Conservation (phyloP, 495 filamentous ascomycete genomes). For the Paragyromitra xinjiangensis region DNA sequence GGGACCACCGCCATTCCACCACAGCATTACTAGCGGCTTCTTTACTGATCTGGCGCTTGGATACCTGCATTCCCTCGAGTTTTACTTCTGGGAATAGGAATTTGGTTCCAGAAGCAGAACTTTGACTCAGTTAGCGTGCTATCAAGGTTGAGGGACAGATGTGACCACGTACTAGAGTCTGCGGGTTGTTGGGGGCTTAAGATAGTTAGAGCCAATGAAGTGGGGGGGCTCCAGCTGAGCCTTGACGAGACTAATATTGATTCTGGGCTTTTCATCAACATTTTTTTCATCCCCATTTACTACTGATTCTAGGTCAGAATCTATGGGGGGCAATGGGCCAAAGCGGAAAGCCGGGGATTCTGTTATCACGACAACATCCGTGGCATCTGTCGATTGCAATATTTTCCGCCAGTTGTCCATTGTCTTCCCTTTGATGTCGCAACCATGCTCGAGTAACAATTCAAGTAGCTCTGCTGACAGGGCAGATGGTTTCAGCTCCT, state of each 20-base stretch:
- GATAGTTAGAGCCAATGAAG: not conserved
- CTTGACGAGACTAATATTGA: not conserved
- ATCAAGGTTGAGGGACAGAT: no score
- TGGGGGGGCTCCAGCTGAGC: not conserved
- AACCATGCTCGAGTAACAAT: slow-evolving; percentile 15
- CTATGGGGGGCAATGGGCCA: not conserved
- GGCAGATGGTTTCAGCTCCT: not conserved
- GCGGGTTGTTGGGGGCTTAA: not conserved
- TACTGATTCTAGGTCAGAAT: not conserved
- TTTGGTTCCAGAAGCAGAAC: slow-evolving; percentile 3
- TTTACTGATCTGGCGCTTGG: no score
- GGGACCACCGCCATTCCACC: not conserved
- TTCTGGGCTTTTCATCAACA: not conserved
- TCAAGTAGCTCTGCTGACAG: not conserved
- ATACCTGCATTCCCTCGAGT: not conserved
- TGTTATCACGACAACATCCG: not conserved
- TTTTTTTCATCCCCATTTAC: no score
- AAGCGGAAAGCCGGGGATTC: not conserved
- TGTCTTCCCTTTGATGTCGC: not conserved
- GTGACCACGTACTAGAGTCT: slow-evolving; percentile 11
- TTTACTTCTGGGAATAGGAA: not conserved
- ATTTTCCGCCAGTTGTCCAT: slow-evolving; percentile 15
- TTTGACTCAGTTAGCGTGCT: not conserved
- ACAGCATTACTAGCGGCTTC: not conserved
- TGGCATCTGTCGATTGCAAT: not conserved